Evolutionary conservation across 139 green algal genomes (phyloP).

Genomic region (Chlorella ohadii): DNA sequence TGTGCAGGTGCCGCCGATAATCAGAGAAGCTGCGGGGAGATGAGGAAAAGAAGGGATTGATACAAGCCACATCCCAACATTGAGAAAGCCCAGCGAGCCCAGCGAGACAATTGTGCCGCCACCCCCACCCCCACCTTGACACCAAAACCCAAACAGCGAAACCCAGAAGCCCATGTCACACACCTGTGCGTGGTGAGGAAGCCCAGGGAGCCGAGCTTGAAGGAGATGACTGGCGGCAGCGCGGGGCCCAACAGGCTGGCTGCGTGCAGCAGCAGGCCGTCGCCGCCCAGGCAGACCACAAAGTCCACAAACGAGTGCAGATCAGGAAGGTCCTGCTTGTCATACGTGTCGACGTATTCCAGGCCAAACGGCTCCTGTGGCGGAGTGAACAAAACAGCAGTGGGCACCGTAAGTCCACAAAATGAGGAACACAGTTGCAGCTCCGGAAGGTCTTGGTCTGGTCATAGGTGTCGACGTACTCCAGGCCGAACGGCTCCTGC

Average conservation of each 20-base stretch:
- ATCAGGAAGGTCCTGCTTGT: slow-evolving; percentile 38
- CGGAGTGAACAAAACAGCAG: background rate
- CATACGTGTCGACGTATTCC: slow-evolving; percentile 61
- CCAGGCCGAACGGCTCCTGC: slow-evolving; percentile 4
- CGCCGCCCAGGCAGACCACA: slow-evolving; percentile 95
- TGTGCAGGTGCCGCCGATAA: slow-evolving; percentile 76
- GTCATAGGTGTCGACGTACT: slow-evolving; percentile 61
- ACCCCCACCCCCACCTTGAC: no score
- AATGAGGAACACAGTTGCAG: slow-evolving; percentile 73
- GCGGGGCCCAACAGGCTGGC: slow-evolving; percentile 79
- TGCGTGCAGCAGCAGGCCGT: slow-evolving; percentile 97
- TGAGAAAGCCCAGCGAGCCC: slow-evolving; percentile 97
- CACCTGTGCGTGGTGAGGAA: slow-evolving; percentile 95
- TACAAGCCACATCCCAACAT: slow-evolving; percentile 73
- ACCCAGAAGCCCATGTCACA: background rate
- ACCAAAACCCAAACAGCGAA: no score
- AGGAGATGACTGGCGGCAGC: slow-evolving; percentile 71
- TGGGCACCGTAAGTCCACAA: slow-evolving; percentile 91
- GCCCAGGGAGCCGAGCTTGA: slow-evolving; percentile 97
- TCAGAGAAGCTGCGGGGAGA: slow-evolving; percentile 42
- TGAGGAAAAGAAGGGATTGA: no score
- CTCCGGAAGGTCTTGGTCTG: slow-evolving; percentile 42
- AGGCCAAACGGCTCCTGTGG: slow-evolving; percentile 5
- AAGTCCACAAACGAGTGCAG: slow-evolving; percentile 92
- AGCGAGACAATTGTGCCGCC: slow-evolving; percentile 85